phyloP scores from a whole-genome alignment of 2,329 filamentous ascomycete genomes.

The Claviceps sp. region DNA sequence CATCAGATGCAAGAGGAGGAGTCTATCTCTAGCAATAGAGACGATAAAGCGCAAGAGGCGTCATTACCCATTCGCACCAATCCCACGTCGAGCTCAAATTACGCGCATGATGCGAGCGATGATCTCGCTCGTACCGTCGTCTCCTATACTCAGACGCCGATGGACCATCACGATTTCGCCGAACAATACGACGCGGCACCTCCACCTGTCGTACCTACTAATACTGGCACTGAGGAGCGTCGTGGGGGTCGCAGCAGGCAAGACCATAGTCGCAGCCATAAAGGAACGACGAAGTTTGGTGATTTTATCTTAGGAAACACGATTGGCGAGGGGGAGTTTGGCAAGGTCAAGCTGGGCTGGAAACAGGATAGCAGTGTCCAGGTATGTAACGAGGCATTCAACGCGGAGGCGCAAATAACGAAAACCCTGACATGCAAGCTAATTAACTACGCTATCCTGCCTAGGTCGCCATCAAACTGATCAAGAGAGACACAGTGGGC shows the following conservation, averaged over 20 bases:
- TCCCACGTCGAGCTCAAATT: conserved; percentile 32
- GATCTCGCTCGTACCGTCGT: conserved; percentile 66
- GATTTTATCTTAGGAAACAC: conserved; percentile 94
- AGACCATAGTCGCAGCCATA: conserved; percentile 42
- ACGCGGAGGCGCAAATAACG: not conserved
- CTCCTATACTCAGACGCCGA: conserved; percentile 19
- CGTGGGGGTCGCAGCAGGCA: conserved; percentile 43
- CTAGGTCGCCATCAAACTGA: conserved; percentile 93
- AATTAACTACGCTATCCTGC: conserved; percentile 7
- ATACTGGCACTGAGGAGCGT: conserved; percentile 31
- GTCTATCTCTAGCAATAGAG: conserved; percentile 25
- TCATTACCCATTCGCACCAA: conserved; percentile 33
- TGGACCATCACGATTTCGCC: conserved; percentile 14
- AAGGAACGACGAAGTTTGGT: conserved; percentile 69
- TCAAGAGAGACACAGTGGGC: conserved; percentile 80
- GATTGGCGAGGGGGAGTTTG: conserved; percentile 94
- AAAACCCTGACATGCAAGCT: not conserved
- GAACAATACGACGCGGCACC: conserved; percentile 29
- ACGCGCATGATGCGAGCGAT: conserved; percentile 65
- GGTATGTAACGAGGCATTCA: conserved; percentile 26
- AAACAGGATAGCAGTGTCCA: conserved; percentile 87
- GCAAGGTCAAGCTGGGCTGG: conserved; percentile 97
- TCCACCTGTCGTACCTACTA: conserved; percentile 31
- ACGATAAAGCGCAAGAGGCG: conserved; percentile 23
- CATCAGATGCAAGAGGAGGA: conserved; percentile 24